A percentile compares a stretch with the other conserved stretches of the same genome.
Evolutionary conservation across 1,284 basidiomycete genomes (phyloP).

Genomic region (Phylloboletellus chloephorus): DNA sequence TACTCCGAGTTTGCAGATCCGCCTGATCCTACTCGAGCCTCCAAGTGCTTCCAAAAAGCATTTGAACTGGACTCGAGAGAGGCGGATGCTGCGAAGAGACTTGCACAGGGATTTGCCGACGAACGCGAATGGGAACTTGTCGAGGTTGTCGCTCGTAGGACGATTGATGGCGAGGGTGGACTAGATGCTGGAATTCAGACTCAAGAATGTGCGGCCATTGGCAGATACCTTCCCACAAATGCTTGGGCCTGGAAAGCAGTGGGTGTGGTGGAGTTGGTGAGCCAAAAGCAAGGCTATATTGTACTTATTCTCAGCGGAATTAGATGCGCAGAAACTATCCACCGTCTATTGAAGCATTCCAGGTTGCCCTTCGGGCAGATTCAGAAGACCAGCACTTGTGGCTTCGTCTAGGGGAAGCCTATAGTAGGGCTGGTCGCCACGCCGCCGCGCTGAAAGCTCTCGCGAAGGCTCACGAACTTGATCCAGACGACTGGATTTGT

Average conservation of each 20-base stretch:
- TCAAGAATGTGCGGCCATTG: constrained; percentile 40
- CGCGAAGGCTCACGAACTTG: constrained; percentile 63
- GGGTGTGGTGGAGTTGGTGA: constrained; percentile 87
- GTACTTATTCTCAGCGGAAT: constrained; percentile 11
- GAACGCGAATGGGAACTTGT: constrained; percentile 96
- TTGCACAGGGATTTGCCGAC: constrained; percentile 89
- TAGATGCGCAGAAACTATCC: constrained; percentile 74
- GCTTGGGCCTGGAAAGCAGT: constrained; percentile 99
- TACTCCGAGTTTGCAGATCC: constrained; percentile 72
- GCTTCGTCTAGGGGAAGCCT: constrained; percentile 91
- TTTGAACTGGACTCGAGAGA: constrained; percentile 94
- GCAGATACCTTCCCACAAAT: constrained; percentile 69
- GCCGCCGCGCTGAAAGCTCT: constrained; percentile 90
- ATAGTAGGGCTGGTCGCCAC: constrained; percentile 82
- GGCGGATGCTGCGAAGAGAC: constrained; percentile 74
- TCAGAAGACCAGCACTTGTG: constrained; percentile 76
- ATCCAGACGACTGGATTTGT: constrained; percentile 78
- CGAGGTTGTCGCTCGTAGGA: constrained; percentile 85
- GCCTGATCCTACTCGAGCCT: constrained; percentile 78
- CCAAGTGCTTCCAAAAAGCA: constrained; percentile 97
- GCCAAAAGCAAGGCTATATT: constrained; percentile 22
- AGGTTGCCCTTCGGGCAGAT: constrained; percentile 81
- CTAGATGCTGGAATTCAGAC: constrained; percentile 55
- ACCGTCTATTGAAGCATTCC: constrained; percentile 81
- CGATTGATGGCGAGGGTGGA: constrained; percentile 90